phyloP scores from a whole-genome alignment of 805 yeast species.

The Lachancea sp. region DNA sequence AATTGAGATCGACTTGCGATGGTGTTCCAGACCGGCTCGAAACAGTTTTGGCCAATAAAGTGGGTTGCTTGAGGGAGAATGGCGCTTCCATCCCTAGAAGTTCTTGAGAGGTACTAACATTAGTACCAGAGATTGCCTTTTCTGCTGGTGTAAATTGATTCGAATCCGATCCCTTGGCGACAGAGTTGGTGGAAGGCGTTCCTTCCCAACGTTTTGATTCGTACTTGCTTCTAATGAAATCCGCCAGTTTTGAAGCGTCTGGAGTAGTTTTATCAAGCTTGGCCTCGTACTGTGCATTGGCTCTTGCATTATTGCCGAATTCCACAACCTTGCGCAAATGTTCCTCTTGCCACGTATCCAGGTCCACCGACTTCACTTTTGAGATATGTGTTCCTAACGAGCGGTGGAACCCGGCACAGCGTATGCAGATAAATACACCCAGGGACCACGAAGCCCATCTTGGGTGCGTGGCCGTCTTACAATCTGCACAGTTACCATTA shows the following conservation, averaged over 20 bases:
- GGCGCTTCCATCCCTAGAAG: conserved; percentile 15
- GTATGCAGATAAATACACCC: conserved; percentile 87
- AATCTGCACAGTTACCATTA: conserved; percentile 83
- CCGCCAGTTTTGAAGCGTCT: conserved; percentile 76
- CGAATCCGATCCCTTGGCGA: not conserved
- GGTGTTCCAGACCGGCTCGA: conserved; percentile 4
- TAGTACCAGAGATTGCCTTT: not conserved
- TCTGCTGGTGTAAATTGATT: not conserved
- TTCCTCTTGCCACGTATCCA: conserved; percentile 95
- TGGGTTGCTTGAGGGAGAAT: not conserved
- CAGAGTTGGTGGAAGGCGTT: conserved; percentile 11
- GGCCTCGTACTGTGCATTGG: conserved; percentile 81
- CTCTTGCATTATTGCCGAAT: conserved; percentile 73
- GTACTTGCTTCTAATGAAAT: conserved; percentile 87
- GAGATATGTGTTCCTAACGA: conserved; percentile 94
- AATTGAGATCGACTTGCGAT: conserved; percentile 11
- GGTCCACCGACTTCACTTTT: conserved; percentile 85
- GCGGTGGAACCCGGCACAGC: conserved; percentile 94
- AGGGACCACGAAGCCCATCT: conserved; percentile 97
- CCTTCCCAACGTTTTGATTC: conserved; percentile 83
- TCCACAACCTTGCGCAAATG: conserved; percentile 73
- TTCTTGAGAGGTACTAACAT: not conserved
- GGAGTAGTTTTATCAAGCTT: conserved; percentile 61
- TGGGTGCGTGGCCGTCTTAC: conserved; percentile 84
- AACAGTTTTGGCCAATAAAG: not conserved